Evolutionary conservation across 352 stramenopile genomes (phyloP).

Genomic region (Phytopythium montanum): DNA sequence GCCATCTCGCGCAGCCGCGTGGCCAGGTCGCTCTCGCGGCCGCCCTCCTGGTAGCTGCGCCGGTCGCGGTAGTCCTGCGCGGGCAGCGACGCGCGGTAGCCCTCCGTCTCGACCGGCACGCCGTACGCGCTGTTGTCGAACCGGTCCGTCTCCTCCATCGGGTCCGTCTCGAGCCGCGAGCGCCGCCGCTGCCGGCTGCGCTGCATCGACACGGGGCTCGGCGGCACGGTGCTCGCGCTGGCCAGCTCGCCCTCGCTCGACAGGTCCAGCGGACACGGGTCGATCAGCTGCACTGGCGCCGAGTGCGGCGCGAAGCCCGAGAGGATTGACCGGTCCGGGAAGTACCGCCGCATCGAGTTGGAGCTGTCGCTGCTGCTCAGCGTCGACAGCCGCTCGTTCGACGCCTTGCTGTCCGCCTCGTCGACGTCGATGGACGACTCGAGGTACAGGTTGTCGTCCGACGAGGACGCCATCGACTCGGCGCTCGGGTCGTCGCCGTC

Average conservation of each 20-base stretch:
- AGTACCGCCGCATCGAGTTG: conserved; percentile 24
- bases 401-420: conserved; percentile 25
- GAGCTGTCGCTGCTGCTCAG: conserved; percentile 44
- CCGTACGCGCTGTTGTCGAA: conserved; percentile 44
- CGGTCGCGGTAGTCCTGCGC: conserved; percentile 13
- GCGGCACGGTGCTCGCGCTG: conserved; percentile 40
- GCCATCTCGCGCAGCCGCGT: conserved; percentile 60
- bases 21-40: conserved; percentile 47
- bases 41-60: conserved; percentile 32
- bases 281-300: background rate
- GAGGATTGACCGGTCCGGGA: conserved; percentile 12
- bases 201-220: conserved; percentile 54
- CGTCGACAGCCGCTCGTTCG: conserved; percentile 36
- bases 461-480: conserved; percentile 21
- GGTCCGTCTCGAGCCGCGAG: conserved; percentile 55
- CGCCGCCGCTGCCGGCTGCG: conserved; percentile 33
- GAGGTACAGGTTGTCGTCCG: conserved; percentile 31
- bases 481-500: conserved; percentile 10
- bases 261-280: conserved; percentile 23
- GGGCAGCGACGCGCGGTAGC: conserved; percentile 15
- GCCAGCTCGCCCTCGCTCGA: conserved; percentile 31
- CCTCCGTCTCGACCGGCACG: conserved; percentile 34
- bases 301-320: conserved; percentile 6
- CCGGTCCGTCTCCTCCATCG: conserved; percentile 60
- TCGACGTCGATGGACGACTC: conserved; percentile 24